Percentiles rank a stretch among this genome's conserved stretches.
These are phyloP conservation scores for Lolium multiflorum DNA, from an alignment of 176 grass and related monocot genomes.

Conservation along the genomic window DNA sequence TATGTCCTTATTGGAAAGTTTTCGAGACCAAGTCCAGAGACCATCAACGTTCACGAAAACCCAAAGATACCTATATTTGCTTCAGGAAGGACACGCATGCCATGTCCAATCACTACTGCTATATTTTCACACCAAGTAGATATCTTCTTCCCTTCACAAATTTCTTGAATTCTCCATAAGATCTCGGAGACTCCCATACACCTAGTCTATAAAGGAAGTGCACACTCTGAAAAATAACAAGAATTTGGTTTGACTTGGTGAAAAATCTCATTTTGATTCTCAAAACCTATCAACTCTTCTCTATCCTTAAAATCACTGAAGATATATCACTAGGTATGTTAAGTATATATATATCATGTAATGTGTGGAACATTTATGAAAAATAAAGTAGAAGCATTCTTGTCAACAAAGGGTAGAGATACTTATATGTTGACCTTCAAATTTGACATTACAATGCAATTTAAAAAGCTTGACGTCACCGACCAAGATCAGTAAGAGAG, in stretches of 20 bases:
- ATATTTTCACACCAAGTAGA: background rate
- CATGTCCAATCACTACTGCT: background rate
- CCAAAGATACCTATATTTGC: no score
- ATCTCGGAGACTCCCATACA: background rate
- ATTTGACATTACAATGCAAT: background rate
- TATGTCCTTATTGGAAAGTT: no score
- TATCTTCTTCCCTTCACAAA: background rate
- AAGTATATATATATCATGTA: background rate
- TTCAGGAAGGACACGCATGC: background rate
- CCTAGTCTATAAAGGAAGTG: background rate
- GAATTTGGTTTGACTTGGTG: background rate
- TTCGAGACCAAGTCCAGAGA: no score
- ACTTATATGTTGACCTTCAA: background rate
- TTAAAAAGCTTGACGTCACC: background rate
- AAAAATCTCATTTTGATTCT: background rate
- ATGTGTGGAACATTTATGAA: background rate
- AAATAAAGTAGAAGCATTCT: background rate
- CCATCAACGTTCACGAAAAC: no score
- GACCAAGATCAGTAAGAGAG: background rate
- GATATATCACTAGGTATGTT: background rate
- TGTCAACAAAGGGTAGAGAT: background rate
- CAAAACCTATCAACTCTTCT: background rate
- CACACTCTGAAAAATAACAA: background rate
- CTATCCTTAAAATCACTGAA: background rate
- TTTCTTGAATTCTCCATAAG: background rate